Evolutionary conservation across 2,329 filamentous ascomycete species (phyloP).

Genomic region (Emergomyces africanus): DNA sequence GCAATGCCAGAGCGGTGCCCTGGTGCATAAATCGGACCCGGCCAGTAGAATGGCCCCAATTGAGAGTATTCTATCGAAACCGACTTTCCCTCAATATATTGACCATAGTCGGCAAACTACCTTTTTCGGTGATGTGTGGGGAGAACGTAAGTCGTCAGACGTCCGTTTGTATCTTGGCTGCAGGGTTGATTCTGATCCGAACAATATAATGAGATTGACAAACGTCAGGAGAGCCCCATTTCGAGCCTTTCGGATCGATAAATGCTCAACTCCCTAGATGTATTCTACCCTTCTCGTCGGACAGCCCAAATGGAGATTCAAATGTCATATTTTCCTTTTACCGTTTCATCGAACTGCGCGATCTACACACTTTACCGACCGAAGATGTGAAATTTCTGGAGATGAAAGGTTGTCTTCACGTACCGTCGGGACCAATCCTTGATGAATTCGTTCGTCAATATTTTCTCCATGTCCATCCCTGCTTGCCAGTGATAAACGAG

Average conservation of each 20-base stretch:
- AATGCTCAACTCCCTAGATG: background rate
- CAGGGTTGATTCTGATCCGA: background rate
- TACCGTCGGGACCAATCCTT: constrained; percentile 31
- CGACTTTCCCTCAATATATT: background rate
- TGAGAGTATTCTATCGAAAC: background rate
- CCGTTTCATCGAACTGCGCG: constrained; percentile 13
- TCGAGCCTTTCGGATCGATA: constrained; percentile 2
- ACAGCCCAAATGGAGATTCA: constrained; percentile 22
- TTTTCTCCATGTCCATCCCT: constrained; percentile 20
- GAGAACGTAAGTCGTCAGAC: background rate
- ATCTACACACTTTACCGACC: constrained; percentile 15
- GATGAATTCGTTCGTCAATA: constrained; percentile 36
- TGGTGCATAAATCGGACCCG: constrained; percentile 1
- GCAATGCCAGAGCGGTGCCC: background rate
- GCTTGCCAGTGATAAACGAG: constrained; percentile 23
- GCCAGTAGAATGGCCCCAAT: background rate
- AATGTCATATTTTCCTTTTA: constrained; percentile 22
- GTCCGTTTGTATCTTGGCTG: background rate
- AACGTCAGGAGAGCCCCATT: background rate
- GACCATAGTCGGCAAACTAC: background rate
- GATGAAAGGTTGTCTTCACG: constrained; percentile 34
- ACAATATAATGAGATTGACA: background rate
- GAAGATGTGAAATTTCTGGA: constrained; percentile 38
- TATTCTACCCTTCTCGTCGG: background rate
- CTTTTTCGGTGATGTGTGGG: background rate